Conservation (phyloP, 2,329 filamentous ascomycete genomes). For the Taxawa tesnikishii region DNA sequence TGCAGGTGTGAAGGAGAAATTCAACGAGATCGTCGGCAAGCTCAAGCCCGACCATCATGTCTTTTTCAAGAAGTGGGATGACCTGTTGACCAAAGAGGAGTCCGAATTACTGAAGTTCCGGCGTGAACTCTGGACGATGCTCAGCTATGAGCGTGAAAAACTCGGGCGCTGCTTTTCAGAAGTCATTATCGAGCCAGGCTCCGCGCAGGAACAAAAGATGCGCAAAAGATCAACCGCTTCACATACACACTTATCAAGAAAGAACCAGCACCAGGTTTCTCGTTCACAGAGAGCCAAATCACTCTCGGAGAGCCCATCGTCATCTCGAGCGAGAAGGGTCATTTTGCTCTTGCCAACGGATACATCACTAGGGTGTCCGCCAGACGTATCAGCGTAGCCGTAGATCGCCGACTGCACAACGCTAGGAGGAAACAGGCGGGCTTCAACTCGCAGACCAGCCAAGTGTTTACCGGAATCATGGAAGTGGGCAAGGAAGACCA, state of each 20-base stretch:
- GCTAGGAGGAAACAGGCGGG: conserved; percentile 61
- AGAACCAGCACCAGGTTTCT: conserved; percentile 47
- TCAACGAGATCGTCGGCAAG: conserved; percentile 57
- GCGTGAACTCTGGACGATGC: conserved; percentile 91
- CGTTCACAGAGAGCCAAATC: conserved; percentile 85
- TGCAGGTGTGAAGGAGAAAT: conserved; percentile 70
- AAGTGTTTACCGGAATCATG: conserved; percentile 86
- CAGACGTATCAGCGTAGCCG: conserved; percentile 69
- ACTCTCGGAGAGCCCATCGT: conserved; percentile 82
- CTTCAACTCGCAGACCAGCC: conserved; percentile 67
- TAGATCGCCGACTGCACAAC: conserved; percentile 83
- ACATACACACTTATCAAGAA: conserved; percentile 75
- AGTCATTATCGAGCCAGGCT: conserved; percentile 70
- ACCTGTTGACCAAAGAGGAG: conserved; percentile 86
- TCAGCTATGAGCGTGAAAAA: conserved; percentile 76
- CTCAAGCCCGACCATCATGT: conserved; percentile 45
- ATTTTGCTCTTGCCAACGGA: conserved; percentile 88
- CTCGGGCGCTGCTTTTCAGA: conserved; percentile 82
- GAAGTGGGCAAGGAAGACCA: conserved; percentile 51
- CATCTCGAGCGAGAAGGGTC: conserved; percentile 88
- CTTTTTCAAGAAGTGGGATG: conserved; percentile 94
- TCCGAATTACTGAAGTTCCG: conserved; percentile 77
- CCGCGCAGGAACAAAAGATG: conserved; percentile 54
- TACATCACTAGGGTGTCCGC: conserved; percentile 71
- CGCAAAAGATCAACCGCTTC: conserved; percentile 74